Evolutionary conservation across 345 rosid species (phyloP).

Genomic region (Gossypium stocksii): DNA sequence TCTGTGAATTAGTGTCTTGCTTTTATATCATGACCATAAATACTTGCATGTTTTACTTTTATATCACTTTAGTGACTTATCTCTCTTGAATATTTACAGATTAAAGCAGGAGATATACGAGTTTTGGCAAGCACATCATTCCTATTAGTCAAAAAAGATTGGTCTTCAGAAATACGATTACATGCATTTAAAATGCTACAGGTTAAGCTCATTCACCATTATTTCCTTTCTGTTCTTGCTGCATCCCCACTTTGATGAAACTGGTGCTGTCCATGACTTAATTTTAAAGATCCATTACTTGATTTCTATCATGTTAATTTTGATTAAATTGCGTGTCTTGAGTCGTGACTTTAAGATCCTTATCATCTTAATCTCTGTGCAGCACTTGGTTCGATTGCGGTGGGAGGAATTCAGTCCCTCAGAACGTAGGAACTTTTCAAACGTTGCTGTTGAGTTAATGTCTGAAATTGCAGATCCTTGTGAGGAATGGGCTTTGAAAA

Average conservation of each 20-base stretch:
- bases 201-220: slow-evolving; percentile 37
- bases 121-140: slow-evolving; percentile 62
- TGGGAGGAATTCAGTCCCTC: slow-evolving; percentile 82
- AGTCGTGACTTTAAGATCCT: neutral
- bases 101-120: slow-evolving; percentile 75
- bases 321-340: neutral
- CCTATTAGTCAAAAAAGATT: slow-evolving; percentile 66
- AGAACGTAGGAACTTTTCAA: slow-evolving; percentile 75
- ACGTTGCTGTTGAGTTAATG: slow-evolving; percentile 70
- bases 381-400: slow-evolving; percentile 89
- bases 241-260: neutral
- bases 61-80: neutral
- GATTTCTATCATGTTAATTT: neutral
- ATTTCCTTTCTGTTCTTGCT: slow-evolving; percentile 1
- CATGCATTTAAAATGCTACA: slow-evolving; percentile 93
- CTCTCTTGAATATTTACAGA: slow-evolving; percentile 37
- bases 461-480: slow-evolving; percentile 69
- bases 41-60: neutral
- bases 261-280: too few species aligned
- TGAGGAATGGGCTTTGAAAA: slow-evolving; percentile 91
- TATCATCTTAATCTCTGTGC: slow-evolving; percentile 21
- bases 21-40: neutral
- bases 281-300: neutral
- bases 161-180: slow-evolving; percentile 79
- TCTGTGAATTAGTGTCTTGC: neutral